These are phyloP conservation scores for Ceriops decandra DNA, from an alignment of 345 rosid genomes.

Conservation along the genomic window DNA sequence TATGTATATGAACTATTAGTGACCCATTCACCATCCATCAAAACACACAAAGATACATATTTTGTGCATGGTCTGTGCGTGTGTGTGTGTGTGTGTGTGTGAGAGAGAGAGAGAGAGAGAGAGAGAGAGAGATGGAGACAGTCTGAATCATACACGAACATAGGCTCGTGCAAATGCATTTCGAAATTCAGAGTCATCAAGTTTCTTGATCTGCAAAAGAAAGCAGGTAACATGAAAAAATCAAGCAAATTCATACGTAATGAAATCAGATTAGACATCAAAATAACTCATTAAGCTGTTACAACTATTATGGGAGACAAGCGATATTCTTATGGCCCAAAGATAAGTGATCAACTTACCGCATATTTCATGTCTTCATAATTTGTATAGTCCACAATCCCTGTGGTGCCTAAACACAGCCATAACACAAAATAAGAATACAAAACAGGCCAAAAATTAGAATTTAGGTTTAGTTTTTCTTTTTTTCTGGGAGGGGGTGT, in stretches of 20 bases:
- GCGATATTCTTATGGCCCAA: background rate
- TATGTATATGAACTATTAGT: background rate
- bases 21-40: background rate
- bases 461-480: no score
- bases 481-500: no score
- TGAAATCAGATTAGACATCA: background rate
- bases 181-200: constrained; percentile 32
- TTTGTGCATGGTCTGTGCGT: no score
- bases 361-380: constrained; percentile 38
- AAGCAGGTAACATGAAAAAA: background rate
- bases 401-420: constrained; percentile 30
- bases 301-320: no score
- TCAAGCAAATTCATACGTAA: background rate
- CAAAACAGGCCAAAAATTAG: no score
- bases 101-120: background rate
- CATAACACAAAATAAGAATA: background rate
- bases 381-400: constrained; percentile 37
- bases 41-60: background rate
- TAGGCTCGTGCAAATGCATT: constrained; percentile 34
- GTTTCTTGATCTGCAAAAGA: constrained; percentile 30
- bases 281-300: no score
- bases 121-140: background rate
- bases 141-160: constrained; percentile 24
- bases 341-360: constrained; percentile 13
- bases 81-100: background rate